Conservation (phyloP, 495 filamentous ascomycete species). For the Bombardia bombarda region DNA sequence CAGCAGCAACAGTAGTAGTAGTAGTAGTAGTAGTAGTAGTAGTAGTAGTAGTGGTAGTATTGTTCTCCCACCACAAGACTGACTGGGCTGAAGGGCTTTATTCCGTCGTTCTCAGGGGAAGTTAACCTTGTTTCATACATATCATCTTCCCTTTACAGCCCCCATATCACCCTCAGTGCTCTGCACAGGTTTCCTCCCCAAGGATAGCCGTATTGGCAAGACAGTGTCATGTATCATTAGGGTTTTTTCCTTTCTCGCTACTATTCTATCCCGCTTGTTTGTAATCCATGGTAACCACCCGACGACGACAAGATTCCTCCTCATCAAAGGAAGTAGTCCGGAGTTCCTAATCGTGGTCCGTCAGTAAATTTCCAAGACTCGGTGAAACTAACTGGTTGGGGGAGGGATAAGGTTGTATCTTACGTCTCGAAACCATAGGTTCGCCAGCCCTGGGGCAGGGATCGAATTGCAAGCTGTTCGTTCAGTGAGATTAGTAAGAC, state of each 20-base stretch:
- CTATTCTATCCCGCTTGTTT: not conserved
- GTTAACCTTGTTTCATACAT: too few species aligned
- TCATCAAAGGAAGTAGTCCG: slow-evolving; percentile 91
- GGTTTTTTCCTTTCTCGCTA: not conserved
- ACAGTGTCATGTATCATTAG: slow-evolving; percentile 3
- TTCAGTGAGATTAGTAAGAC: slow-evolving; percentile 10
- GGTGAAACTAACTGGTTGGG: too few species aligned
- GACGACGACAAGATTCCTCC: too few species aligned
- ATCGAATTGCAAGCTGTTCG: slow-evolving; percentile 90
- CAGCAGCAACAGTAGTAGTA: too few species aligned
- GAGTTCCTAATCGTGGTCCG: slow-evolving; percentile 51
- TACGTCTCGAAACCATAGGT: slow-evolving; percentile 95
- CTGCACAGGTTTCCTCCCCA: not conserved
- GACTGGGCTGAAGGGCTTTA: too few species aligned
- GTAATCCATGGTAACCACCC: not conserved
- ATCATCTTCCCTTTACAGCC: not conserved
- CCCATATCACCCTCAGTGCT: not conserved
- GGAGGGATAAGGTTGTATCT: slow-evolving; percentile 16
- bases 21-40: too few species aligned
- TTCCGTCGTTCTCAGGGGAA: too few species aligned
- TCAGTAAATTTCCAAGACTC: too few species aligned
- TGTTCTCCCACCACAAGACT: too few species aligned
- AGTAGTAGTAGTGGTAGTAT: too few species aligned
- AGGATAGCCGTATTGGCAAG: not conserved
- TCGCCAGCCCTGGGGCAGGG: slow-evolving; percentile 95